A percentile compares a stretch with the other conserved stretches of the same genome.
Conservation (phyloP, 2,329 filamentous ascomycete genomes). For the Sphaerulina musiva region DNA sequence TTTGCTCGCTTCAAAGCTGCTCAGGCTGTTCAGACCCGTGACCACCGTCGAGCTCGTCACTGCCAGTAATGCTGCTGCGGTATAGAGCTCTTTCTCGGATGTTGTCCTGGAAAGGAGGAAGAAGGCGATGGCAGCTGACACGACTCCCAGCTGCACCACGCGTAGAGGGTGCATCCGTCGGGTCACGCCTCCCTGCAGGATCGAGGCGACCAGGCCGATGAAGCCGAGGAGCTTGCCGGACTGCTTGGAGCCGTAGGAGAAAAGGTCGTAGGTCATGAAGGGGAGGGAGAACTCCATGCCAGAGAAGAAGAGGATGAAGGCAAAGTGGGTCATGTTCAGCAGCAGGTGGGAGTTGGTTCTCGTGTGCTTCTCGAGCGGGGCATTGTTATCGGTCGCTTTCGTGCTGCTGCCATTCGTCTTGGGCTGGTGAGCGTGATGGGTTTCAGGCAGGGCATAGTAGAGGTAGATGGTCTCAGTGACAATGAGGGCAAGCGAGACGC, state of each 20-base stretch:
- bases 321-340: constrained; percentile 78
- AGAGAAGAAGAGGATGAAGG: constrained; percentile 93
- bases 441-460: constrained; percentile 80
- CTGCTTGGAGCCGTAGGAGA: constrained; percentile 68
- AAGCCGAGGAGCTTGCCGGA: constrained; percentile 84
- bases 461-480: constrained; percentile 82
- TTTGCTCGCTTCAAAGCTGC: constrained; percentile 77
- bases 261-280: constrained; percentile 95
- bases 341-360: constrained; percentile 77
- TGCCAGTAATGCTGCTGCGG: constrained; percentile 75
- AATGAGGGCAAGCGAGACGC: constrained; percentile 77
- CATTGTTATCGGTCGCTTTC: constrained; percentile 23
- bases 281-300: constrained; percentile 97
- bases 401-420: constrained; percentile 12
- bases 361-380: constrained; percentile 28
- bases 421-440: constrained; percentile 47
- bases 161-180: constrained; percentile 73
- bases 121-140: constrained; percentile 73
- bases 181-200: constrained; percentile 91
- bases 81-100: constrained; percentile 65
- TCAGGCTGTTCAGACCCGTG: constrained; percentile 83
- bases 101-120: constrained; percentile 65
- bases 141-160: constrained; percentile 71
- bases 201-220: constrained; percentile 80
- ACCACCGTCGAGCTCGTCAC: constrained; percentile 92